These are phyloP conservation scores for Collybiopsis luxurians DNA, from an alignment of 768 basidiomycete species.

Conservation along the genomic window DNA sequence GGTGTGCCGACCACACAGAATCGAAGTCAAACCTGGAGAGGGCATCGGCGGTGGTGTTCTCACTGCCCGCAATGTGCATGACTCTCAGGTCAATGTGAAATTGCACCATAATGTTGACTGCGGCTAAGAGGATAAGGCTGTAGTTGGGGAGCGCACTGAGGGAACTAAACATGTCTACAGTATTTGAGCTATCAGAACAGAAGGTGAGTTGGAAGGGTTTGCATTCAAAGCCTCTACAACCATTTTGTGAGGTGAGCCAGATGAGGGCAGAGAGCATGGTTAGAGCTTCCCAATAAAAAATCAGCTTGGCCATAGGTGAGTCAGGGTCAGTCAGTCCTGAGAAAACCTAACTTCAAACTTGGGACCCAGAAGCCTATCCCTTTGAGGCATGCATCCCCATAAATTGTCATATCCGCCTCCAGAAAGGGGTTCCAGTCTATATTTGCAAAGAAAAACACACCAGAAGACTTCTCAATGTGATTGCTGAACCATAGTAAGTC, in stretches of 20 bases:
- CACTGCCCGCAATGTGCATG: constrained; percentile 19
- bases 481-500: constrained; percentile 19
- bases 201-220: constrained; percentile 5
- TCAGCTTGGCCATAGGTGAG: neutral
- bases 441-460: constrained; percentile 16
- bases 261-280: constrained; percentile 10
- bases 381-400: neutral
- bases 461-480: constrained; percentile 11
- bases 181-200: constrained; percentile 17
- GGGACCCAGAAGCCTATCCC: constrained; percentile 11
- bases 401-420: constrained; percentile 5
- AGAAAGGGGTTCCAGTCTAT: constrained; percentile 13
- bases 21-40: constrained; percentile 21
- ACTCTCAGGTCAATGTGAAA: constrained; percentile 17
- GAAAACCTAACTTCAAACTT: neutral
- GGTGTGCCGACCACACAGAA: neutral
- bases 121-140: constrained; percentile 22
- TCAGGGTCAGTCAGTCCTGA: constrained; percentile 1
- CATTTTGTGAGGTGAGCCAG: neutral
- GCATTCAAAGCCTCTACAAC: neutral
- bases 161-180: constrained; percentile 14
- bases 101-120: constrained; percentile 14
- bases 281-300: constrained; percentile 9
- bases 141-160: constrained; percentile 14
- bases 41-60: constrained; percentile 29